Conservation (phyloP, 768 basidiomycete genomes). For the Suillus subalutaceus region DNA sequence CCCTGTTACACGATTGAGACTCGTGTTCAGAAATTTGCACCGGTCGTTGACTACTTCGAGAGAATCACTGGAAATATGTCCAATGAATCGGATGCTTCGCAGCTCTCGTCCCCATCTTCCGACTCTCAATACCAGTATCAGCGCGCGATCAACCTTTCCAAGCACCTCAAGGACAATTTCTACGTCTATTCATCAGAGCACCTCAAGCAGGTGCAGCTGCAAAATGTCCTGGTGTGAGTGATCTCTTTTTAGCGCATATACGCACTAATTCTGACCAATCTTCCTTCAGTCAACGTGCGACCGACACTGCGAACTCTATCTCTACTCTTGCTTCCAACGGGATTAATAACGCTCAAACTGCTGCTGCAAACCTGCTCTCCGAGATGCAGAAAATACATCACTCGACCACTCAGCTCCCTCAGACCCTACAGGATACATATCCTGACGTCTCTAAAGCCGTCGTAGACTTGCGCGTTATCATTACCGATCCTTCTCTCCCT, state of each 20-base stretch:
- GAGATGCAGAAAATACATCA: conserved; percentile 70
- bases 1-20: conserved; percentile 11
- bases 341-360: conserved; percentile 53
- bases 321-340: conserved; percentile 61
- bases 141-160: conserved; percentile 68
- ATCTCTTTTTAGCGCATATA: conserved; percentile 6
- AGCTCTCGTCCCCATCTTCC: conserved; percentile 48
- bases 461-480: conserved; percentile 54
- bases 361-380: conserved; percentile 66
- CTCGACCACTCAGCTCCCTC: conserved; percentile 59
- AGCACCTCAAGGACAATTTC: conserved; percentile 62
- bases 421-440: conserved; percentile 62
- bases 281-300: conserved; percentile 61
- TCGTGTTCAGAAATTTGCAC: conserved; percentile 59
- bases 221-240: conserved; percentile 65
- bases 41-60: conserved; percentile 74
- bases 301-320: conserved; percentile 66
- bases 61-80: conserved; percentile 51
- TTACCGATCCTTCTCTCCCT: conserved; percentile 55
- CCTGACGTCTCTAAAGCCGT: conserved; percentile 55
- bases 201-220: conserved; percentile 67
- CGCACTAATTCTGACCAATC: conserved; percentile 11
- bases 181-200: conserved; percentile 72
- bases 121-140: conserved; percentile 78
- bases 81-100: conserved; percentile 49